Evolutionary conservation across 176 grass and related monocot species (phyloP), one percentile per base, ranked within the genome.

Genomic region (Musa acuminata): DNA sequence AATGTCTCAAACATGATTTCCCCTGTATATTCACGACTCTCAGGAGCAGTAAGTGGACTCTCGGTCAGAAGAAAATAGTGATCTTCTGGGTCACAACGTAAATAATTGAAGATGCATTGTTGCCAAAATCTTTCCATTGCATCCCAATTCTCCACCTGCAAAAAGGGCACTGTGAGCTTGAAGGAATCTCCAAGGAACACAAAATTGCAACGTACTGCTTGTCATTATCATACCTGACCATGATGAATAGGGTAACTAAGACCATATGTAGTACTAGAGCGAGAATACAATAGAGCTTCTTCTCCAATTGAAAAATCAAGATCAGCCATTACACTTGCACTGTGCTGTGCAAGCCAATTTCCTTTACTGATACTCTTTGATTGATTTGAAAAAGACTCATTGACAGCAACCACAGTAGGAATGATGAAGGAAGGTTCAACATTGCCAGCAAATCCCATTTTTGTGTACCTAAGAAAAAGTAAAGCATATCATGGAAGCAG

Each of bases 1-100:
- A 99, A 99, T 11, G 95, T 99, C 73, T 99, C 95, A 66, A 99
- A 99, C 95, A 99, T 99, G 82, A 99, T 99, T 78, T 99, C 95
- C 52, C 90, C 95, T 1, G 90, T 85, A 73, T 94, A 99, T 65
- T 99, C 95, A 9, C 95, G 80, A 19, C 83, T 94, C 78, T 99
- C 95, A 48, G 95, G 95, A 66, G 90, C 82, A 23, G 90, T 94
- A 22, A 94, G 86, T 0, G 95, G 90, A 27, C 95, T 99, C 80
- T 99, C 95, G 2, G 95, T 99, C 11, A 99, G 82, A 55, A 99
- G 84, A 84, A 99, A 99, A 60, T 91, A 99, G 65, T 99, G 95
- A 69, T 99, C 95, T 69, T 99, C 91, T 2, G 91, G 90, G 11
- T 99, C 95, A 67, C 95, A 99, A 2, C 95, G 76, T 48, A 99